phyloP scores from a whole-genome alignment of 2,329 filamentous ascomycete genomes.

The Ceratocystis variospora region DNA sequence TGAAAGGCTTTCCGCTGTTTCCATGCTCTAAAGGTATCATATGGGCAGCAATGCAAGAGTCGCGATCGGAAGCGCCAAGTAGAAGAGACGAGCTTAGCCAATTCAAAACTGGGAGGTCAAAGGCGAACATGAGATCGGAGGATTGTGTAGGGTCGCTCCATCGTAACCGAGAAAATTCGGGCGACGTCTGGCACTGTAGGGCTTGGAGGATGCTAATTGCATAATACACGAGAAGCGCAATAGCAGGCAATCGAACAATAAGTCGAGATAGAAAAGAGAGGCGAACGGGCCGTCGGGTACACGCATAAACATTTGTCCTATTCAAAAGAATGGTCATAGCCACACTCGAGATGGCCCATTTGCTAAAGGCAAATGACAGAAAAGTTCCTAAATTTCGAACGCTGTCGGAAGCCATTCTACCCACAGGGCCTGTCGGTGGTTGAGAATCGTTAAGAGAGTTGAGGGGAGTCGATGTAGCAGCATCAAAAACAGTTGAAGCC shows the following conservation, averaged over 20 bases:
- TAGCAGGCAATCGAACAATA: constrained; percentile 54
- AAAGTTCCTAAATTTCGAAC: constrained; percentile 66
- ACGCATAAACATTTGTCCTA: constrained; percentile 84
- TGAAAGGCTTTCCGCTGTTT: constrained; percentile 30
- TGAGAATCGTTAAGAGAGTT: constrained; percentile 12
- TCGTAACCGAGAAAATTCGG: constrained; percentile 53
- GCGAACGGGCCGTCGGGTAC: constrained; percentile 65
- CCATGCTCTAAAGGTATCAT: constrained; percentile 45
- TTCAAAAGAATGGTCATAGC: constrained; percentile 78
- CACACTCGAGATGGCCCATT: constrained; percentile 83
- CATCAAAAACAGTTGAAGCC: constrained; percentile 4
- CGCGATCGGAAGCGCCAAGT: constrained; percentile 57
- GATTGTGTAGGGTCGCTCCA: constrained; percentile 54
- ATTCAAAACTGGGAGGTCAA: constrained; percentile 57
- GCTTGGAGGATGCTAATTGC: constrained; percentile 60
- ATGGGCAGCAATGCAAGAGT: constrained; percentile 58
- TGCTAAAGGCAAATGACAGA: constrained; percentile 79
- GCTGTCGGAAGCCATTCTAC: constrained; percentile 43
- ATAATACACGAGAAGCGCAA: constrained; percentile 56
- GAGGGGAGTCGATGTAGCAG: not conserved
- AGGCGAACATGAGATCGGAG: constrained; percentile 55
- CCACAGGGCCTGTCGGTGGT: constrained; percentile 25
- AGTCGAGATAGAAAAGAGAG: constrained; percentile 61
- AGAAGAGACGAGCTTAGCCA: constrained; percentile 57
- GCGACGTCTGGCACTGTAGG: constrained; percentile 81